Evolutionary conservation across 148 eudicot genomes (phyloP).

Genomic region (Cornus controversa): DNA sequence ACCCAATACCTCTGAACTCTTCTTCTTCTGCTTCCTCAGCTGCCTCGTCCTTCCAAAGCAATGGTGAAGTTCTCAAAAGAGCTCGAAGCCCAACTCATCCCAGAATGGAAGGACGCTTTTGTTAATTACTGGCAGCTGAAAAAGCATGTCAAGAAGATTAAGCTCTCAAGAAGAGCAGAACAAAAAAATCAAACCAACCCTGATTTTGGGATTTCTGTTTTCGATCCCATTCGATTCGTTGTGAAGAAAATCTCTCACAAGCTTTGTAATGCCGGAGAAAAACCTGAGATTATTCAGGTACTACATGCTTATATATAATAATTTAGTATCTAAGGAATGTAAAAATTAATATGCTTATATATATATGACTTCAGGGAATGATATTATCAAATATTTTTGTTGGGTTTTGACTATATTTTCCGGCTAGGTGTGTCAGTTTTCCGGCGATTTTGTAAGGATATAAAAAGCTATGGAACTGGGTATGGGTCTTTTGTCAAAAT

Average conservation of each 20-base stretch:
- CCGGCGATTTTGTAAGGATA: too few species aligned
- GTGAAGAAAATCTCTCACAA: constrained; percentile 17
- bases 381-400: too few species aligned
- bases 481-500: too few species aligned
- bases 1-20: constrained; percentile 10
- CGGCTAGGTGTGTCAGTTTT: neutral
- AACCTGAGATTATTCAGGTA: constrained; percentile 39
- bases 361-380: too few species aligned
- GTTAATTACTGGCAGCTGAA: constrained; percentile 87
- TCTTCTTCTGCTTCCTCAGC: neutral
- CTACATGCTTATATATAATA: too few species aligned
- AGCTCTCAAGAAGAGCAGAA: constrained; percentile 43
- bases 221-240: constrained; percentile 48
- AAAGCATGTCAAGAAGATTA: constrained; percentile 78
- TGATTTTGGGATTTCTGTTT: constrained; percentile 47
- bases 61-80: constrained; percentile 98
- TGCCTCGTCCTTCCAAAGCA: neutral
- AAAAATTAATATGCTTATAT: neutral
- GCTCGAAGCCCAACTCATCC: constrained; percentile 91
- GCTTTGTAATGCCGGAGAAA: constrained; percentile 6
- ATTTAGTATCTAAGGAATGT: too few species aligned
- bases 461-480: too few species aligned
- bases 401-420: too few species aligned
- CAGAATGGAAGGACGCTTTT: constrained; percentile 88
- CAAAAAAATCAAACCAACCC: constrained; percentile 23